A percentile compares a stretch with the other conserved stretches of the same genome.
Evolutionary conservation across 1,284 basidiomycete genomes (phyloP).

Genomic region (Amylostereum areolatum): DNA sequence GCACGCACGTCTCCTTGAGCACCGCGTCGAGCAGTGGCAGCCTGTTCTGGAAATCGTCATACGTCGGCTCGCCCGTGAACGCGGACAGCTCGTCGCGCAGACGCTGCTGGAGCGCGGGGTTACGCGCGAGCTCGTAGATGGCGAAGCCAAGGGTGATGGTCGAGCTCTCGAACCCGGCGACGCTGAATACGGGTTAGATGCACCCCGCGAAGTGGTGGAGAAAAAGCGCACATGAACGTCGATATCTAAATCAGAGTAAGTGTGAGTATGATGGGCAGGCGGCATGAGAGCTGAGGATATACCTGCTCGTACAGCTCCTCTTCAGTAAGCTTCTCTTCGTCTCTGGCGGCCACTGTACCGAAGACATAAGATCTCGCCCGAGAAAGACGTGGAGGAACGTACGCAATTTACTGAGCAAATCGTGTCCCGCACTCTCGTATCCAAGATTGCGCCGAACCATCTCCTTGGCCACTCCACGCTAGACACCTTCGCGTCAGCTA

Average conservation of each 20-base stretch:
- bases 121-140: constrained; percentile 20
- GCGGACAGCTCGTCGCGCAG: constrained; percentile 20
- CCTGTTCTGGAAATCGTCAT: constrained; percentile 21
- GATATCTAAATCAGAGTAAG: constrained; percentile 12
- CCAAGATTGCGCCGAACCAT: not conserved
- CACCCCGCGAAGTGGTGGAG: not conserved
- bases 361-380: not conserved
- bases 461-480: not conserved
- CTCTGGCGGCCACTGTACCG: not conserved
- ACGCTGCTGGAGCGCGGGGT: constrained; percentile 20
- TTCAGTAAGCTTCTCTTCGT: constrained; percentile 2
- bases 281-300: too few relatives aligned
- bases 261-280: too few relatives aligned
- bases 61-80: constrained; percentile 18
- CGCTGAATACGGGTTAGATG: constrained; percentile 2
- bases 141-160: constrained; percentile 17
- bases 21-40: constrained; percentile 25
- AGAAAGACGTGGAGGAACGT: not conserved
- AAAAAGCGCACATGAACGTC: constrained; percentile 15
- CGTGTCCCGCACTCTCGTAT: not conserved
- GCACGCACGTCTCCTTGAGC: constrained; percentile 15
- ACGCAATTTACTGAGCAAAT: constrained; percentile 1
- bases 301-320: constrained; percentile 7
- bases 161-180: constrained; percentile 21
- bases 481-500: not conserved